A percentile compares a stretch with the other conserved stretches of the same genome.
phyloP scores from a whole-genome alignment of 306 rosid genomes.

The Cucurbita argyrosperma region DNA sequence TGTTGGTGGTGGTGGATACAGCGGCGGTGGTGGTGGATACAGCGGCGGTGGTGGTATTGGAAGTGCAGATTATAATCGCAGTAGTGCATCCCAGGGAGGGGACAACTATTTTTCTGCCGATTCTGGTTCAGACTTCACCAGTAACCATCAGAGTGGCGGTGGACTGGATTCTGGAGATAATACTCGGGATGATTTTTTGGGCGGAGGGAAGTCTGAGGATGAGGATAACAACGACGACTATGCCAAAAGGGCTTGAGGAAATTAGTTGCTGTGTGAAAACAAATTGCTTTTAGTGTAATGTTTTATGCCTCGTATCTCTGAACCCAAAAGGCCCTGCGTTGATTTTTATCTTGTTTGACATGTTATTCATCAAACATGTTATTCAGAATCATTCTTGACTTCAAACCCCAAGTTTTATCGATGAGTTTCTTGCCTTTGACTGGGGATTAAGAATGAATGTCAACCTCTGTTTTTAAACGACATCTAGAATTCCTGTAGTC shows the following conservation, averaged over 20 bases:
- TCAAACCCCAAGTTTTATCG: no score
- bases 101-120: neutral
- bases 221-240: slow-evolving; percentile 20
- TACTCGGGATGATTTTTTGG: slow-evolving; percentile 1
- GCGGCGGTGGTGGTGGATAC: slow-evolving; percentile 15
- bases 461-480: no score
- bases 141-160: slow-evolving; percentile 6
- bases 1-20: slow-evolving; percentile 14
- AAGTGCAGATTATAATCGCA: neutral
- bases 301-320: neutral
- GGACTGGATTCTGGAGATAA: slow-evolving; percentile 1
- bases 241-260: slow-evolving; percentile 42
- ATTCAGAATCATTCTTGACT: no score
- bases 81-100: neutral
- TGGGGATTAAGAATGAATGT: no score
- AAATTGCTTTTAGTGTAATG: neutral
- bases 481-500: no score
- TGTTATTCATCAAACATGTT: no score
- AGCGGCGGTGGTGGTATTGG: slow-evolving; percentile 12
- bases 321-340: no score
- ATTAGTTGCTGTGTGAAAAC: neutral
- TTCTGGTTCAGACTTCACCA: neutral
- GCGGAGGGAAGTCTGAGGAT: slow-evolving; percentile 26
- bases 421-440: no score
- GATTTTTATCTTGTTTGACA: no score